Evolutionary conservation across 2,329 filamentous ascomycete species (phyloP).

Genomic region (Arthrobotrys musiformis): DNA sequence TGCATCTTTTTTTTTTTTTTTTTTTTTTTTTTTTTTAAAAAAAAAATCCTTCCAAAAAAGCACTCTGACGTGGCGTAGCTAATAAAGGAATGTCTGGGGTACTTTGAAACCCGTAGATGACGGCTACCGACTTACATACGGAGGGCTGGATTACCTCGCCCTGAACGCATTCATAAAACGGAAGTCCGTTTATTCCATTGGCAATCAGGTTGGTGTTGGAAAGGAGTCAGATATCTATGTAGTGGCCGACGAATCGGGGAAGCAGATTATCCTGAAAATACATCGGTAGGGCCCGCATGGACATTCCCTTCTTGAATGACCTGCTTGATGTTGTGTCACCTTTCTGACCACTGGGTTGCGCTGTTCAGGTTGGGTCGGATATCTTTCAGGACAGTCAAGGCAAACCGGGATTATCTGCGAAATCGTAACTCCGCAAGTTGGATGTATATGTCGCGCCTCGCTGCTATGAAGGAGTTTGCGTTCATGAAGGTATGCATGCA

Average conservation of each 20-base stretch:
- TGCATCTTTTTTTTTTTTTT: background rate
- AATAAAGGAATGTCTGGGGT: constrained; percentile 30
- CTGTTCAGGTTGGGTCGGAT: constrained; percentile 78
- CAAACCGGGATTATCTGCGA: constrained; percentile 92
- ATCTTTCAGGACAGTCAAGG: constrained; percentile 95
- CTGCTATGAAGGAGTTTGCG: constrained; percentile 91
- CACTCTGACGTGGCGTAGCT: constrained; percentile 46
- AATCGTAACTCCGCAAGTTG: constrained; percentile 83
- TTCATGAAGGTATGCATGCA: constrained; percentile 77
- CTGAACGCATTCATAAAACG: constrained; percentile 86
- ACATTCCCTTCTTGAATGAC: constrained; percentile 42
- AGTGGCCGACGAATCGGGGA: constrained; percentile 81
- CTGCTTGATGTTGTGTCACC: constrained; percentile 37
- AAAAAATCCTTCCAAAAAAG: background rate
- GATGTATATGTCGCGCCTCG: constrained; percentile 97
- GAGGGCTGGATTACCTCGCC: constrained; percentile 96
- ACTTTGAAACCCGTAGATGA: constrained; percentile 70
- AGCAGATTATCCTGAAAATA: constrained; percentile 89
- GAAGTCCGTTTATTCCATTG: constrained; percentile 87
- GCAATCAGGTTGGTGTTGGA: constrained; percentile 92
- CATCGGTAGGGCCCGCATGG: constrained; percentile 69
- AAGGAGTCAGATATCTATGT: constrained; percentile 98
- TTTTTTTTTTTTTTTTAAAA: constrained; percentile 2
- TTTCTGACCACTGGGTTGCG: background rate
- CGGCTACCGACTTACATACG: constrained; percentile 95